Conservation (phyloP, 305 asterid species). For the Fraxinus floribunda region DNA sequence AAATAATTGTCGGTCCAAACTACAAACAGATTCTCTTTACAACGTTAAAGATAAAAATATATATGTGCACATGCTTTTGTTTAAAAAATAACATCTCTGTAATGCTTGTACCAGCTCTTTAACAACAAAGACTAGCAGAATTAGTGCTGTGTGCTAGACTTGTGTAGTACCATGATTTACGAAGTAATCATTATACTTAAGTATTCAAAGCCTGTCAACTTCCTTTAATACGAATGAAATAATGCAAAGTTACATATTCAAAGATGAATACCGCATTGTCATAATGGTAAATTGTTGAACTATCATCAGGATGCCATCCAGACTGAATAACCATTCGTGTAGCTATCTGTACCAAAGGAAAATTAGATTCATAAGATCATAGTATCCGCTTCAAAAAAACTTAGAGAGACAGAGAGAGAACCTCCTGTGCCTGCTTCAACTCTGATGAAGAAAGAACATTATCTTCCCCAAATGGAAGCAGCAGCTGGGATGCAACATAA, state of each 20-base stretch:
- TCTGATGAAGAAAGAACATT: constrained; percentile 79
- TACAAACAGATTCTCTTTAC: not conserved
- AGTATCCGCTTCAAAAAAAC: not conserved
- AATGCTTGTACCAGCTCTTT: not conserved
- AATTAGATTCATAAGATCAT: constrained; percentile 20
- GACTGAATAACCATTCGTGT: constrained; percentile 90
- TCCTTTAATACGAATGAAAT: constrained; percentile 5
- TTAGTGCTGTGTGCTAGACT: not conserved
- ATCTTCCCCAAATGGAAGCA: constrained; percentile 97
- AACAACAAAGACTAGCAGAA: not conserved
- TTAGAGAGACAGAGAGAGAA: constrained; percentile 30
- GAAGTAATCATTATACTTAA: not conserved
- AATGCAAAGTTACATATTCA: not conserved
- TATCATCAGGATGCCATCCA: constrained; percentile 92
- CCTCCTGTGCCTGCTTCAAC: constrained; percentile 93
- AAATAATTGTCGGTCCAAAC: not conserved
- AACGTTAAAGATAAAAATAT: not conserved
- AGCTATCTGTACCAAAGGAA: constrained; percentile 68
- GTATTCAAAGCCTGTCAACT: not conserved
- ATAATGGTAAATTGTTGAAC: constrained; percentile 79
- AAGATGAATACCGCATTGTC: constrained; percentile 71
- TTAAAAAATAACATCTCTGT: not conserved
- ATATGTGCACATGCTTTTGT: not conserved
- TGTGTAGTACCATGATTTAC: not conserved
- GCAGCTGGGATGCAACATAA: constrained; percentile 77